Percentiles rank a stretch among this genome's conserved stretches.
Evolutionary conservation across 306 rosid genomes (phyloP).

Genomic region (Trifolium subterraneum): DNA sequence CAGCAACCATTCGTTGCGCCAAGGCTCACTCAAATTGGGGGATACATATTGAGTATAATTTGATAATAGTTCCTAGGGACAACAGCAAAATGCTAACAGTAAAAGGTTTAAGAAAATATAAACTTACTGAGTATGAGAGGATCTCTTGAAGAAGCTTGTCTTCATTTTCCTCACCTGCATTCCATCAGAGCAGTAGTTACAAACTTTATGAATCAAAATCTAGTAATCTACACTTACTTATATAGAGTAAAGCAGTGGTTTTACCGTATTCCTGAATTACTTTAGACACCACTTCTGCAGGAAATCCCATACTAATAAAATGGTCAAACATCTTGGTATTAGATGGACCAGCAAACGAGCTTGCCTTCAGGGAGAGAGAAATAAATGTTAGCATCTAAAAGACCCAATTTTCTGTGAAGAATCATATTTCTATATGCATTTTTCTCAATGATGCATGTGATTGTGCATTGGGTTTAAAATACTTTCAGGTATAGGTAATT

Average conservation of each 20-base stretch:
- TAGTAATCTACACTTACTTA: not conserved
- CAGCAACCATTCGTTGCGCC: not conserved
- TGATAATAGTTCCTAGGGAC: slow-evolving; percentile 15
- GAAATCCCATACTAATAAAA: slow-evolving; percentile 84
- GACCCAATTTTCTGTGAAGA: slow-evolving; percentile 2
- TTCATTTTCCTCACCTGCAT: slow-evolving; percentile 81
- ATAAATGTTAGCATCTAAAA: slow-evolving; percentile 38
- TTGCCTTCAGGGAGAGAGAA: slow-evolving; percentile 55
- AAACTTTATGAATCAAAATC: slow-evolving; percentile 28
- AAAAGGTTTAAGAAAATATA: slow-evolving; percentile 37
- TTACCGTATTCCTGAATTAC: slow-evolving; percentile 83
- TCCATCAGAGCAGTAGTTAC: slow-evolving; percentile 41
- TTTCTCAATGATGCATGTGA: slow-evolving; percentile 18
- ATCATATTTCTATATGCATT: slow-evolving; percentile 14
- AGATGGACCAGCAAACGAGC: slow-evolving; percentile 70
- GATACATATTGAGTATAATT: slow-evolving; percentile 26
- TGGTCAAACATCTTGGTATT: slow-evolving; percentile 68
- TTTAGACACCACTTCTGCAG: slow-evolving; percentile 69
- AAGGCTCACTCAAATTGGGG: slow-evolving; percentile 9
- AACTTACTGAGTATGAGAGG: slow-evolving; percentile 77
- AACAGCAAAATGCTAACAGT: slow-evolving; percentile 30
- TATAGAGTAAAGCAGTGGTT: slow-evolving; percentile 41
- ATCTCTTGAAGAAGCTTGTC: slow-evolving; percentile 73
- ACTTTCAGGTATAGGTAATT: not conserved
- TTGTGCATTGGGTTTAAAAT: slow-evolving; percentile 16